Evolutionary conservation across 371 early-diverging fungal genomes (phyloP), one percentile per base, ranked within the genome.

Genomic region (Dichotomocladium elegans): DNA sequence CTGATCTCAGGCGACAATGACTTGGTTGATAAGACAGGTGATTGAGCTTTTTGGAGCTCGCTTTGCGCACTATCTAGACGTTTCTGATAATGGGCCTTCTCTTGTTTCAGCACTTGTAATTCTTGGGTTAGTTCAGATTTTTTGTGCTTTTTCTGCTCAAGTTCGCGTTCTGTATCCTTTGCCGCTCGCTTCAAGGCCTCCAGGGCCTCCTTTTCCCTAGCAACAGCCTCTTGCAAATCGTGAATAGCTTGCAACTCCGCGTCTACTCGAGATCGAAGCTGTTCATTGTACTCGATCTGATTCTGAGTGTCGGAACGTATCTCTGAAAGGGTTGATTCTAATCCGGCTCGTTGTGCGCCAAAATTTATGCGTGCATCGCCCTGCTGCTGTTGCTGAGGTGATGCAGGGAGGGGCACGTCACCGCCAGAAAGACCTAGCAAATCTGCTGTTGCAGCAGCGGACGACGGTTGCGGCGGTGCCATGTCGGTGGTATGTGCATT

Each of bases 71-170:
- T 27, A n/a, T 76, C 71, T 2, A 56, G 47, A 14, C 77, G 64
- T 22, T 60, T 52, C 14, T 64, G 37, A 37, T 57, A 68, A 28
- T 70, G 68, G 21, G 60, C 64, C 10, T 47, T 37, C 47, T 76
- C 77, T 37, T 72, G 68, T 15, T 66, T 59, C 24, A 60, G 64
- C 55, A 64, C 61, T 43, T 61, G 61, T 15, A 76, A 15, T 26
- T 68, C 66, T 30, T 56, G 60, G 8, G 44, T 54, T 1, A 72
- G 37, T 14, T 60, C 61, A 19, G 68, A 63, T 34, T 66, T 70
- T 33, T 60, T 66, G 29, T 62, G 53, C 37, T 58, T 60, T 11
- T 64, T 58, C 6, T 50, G 26, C 28, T 66, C 65, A 22, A 76
- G 42, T 26, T 68, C 45, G 12, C 54, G 56, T 22, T 72, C 70